Evolutionary conservation across 345 rosid species (phyloP).

Genomic region (Hirschfeldia incana): DNA sequence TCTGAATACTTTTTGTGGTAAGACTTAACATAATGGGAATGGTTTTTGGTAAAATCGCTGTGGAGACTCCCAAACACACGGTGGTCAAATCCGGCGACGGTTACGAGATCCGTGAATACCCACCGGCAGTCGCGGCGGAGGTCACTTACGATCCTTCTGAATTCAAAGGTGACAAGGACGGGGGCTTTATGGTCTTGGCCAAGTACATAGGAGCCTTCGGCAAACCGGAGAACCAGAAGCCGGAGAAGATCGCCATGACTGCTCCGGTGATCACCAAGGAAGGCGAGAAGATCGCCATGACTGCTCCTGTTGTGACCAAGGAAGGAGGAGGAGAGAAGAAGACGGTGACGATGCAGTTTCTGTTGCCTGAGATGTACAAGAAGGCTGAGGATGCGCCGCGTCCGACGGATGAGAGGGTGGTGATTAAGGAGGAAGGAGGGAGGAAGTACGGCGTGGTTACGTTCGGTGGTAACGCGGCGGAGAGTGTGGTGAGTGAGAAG

Average conservation of each 20-base stretch:
- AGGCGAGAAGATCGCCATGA: slow-evolving; percentile 82
- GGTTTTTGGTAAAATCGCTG: slow-evolving; percentile 70
- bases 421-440: slow-evolving; percentile 65
- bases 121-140: slow-evolving; percentile 68
- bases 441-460: slow-evolving; percentile 72
- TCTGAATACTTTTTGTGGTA: slow-evolving; percentile 19
- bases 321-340: slow-evolving; percentile 45
- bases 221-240: slow-evolving; percentile 69
- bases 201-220: slow-evolving; percentile 85
- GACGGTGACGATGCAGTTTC: slow-evolving; percentile 83
- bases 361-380: slow-evolving; percentile 65
- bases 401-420: slow-evolving; percentile 86
- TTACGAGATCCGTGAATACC: slow-evolving; percentile 81
- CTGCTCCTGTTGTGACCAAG: slow-evolving; percentile 79
- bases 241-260: slow-evolving; percentile 90
- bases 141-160: slow-evolving; percentile 69
- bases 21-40: slow-evolving; percentile 57
- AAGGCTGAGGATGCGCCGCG: slow-evolving; percentile 15
- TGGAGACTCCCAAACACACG: slow-evolving; percentile 71
- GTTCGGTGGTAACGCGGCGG: slow-evolving; percentile 66
- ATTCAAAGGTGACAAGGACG: slow-evolving; percentile 71
- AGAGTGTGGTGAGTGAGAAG: slow-evolving; percentile 63
- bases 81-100: slow-evolving; percentile 48
- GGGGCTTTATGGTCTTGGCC: slow-evolving; percentile 72
- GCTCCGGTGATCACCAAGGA: slow-evolving; percentile 71